Evolutionary conservation across 106 monocot species (phyloP).

Genomic region (Posidonia australis): DNA sequence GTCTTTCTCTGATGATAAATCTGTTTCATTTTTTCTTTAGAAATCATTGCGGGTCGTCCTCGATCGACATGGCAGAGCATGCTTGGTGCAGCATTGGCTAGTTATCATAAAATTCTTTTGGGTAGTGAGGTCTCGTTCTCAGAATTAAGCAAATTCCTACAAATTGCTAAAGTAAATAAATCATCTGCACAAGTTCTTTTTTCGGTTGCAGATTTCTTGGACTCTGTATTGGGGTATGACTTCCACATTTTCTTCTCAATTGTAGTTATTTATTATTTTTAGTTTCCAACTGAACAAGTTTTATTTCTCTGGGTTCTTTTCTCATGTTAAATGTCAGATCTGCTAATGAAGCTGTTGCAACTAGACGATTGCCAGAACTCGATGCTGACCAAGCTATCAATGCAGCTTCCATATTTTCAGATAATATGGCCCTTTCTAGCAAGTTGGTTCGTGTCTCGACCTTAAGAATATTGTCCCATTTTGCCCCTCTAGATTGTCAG

Average conservation of each 20-base stretch:
- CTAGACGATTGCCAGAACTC: slow-evolving; percentile 14
- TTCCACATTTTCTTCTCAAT: background rate
- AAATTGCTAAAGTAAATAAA: slow-evolving; percentile 48
- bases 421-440: slow-evolving; percentile 48
- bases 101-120: slow-evolving; percentile 44
- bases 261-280: background rate
- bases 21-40: slow-evolving; percentile 23
- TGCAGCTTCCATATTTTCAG: slow-evolving; percentile 32
- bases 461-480: slow-evolving; percentile 73
- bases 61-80: slow-evolving; percentile 64
- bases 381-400: slow-evolving; percentile 17
- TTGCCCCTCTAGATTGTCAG: slow-evolving; percentile 22
- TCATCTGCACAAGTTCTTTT: slow-evolving; percentile 50
- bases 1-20: background rate
- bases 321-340: slow-evolving; percentile 10
- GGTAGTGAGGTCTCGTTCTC: slow-evolving; percentile 9
- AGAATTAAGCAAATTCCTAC: slow-evolving; percentile 35
- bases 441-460: slow-evolving; percentile 69
- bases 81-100: slow-evolving; percentile 48
- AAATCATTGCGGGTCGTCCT: slow-evolving; percentile 38
- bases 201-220: slow-evolving; percentile 69
- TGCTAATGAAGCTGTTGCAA: slow-evolving; percentile 5
- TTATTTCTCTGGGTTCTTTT: background rate
- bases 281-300: background rate
- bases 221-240: slow-evolving; percentile 43